Base-by-base conservation (phyloP, 1,284 basidiomycete species). In the Phellopilus nigrolimitatus region DNA sequence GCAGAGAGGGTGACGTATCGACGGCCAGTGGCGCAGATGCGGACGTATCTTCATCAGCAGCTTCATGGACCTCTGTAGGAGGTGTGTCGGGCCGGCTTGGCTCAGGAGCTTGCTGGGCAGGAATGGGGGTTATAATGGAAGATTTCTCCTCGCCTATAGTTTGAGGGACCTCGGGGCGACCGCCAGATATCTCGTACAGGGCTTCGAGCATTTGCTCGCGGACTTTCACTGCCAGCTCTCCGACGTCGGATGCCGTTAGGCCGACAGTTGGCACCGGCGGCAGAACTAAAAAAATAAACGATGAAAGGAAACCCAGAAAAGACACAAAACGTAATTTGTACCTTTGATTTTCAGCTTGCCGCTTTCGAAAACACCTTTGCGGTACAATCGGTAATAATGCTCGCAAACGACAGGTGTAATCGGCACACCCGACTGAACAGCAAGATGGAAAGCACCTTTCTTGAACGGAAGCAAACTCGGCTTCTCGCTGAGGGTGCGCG, bases 371-470 rank as follows among this genome's bases (percentile, higher is more conserved):
- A 88, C 72, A 42, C 83, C 84, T 60, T 82, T 77, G 55, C 80
- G 82, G 68, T 95, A 97, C 53, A 95, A 61, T 54, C 80, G 73
- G 79, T 89, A 88, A 66, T 97, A 97, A 68, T 98, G 98, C 70
- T 99, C 94, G 59, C 86, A 87, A 0, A 99, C 87, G 48, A 99
- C 80, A 7, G 95, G 94, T 13, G 93, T 79, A 59, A 99, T 85
- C 4, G 94, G 93, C 39, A 95, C 76, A 19, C 85, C 85, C 5
- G 87, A 85, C 68, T 97, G 87, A 12, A 98, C 76, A 10, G 97
- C 95, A 31, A 98, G 78, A 64, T 99, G 93, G 77, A 99, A 99
- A 0, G 94, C 95, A 34, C 97, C 97, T 70, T 97, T 99, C 74
- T 99, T 99, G 73, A 99, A 89, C 0, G 92, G 88, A 2, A 93